phyloP scores from a whole-genome alignment of 176 grass and related monocot genomes.

The Aegilops longissima region DNA sequence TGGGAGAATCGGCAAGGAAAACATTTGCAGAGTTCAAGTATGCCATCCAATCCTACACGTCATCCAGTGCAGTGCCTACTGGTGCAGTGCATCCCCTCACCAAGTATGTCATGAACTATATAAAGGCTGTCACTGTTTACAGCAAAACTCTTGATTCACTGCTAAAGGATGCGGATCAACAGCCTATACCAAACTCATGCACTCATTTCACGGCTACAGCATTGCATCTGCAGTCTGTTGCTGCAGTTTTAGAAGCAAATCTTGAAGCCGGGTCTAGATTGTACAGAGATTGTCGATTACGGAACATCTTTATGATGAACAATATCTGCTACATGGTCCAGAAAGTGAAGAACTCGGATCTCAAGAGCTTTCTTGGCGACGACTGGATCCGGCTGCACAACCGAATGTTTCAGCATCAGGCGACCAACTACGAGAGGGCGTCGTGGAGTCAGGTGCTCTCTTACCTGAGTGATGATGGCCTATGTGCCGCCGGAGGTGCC shows the following conservation, averaged over 20 bases:
- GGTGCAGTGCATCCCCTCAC: slow-evolving; percentile 78
- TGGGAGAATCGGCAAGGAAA: slow-evolving; percentile 60
- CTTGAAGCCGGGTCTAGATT: slow-evolving; percentile 62
- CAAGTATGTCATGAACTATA: slow-evolving; percentile 99
- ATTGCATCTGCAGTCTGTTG: slow-evolving; percentile 49
- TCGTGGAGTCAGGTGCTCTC: slow-evolving; percentile 73
- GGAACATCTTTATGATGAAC: slow-evolving; percentile 91
- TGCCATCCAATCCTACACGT: slow-evolving; percentile 61
- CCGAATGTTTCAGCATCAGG: slow-evolving; percentile 69
- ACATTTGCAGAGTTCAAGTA: slow-evolving; percentile 69
- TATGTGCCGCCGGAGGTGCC: slow-evolving; percentile 33
- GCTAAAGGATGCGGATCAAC: slow-evolving; percentile 50
- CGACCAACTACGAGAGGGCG: slow-evolving; percentile 69
- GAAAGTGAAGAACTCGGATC: slow-evolving; percentile 86
- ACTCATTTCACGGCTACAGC: slow-evolving; percentile 37
- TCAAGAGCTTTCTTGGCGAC: slow-evolving; percentile 80
- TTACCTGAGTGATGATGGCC: slow-evolving; percentile 74
- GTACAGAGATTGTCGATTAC: slow-evolving; percentile 62
- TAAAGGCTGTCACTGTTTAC: slow-evolving; percentile 66
- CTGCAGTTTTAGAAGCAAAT: slow-evolving; percentile 63
- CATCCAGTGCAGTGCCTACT: slow-evolving; percentile 49
- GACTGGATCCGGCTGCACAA: slow-evolving; percentile 87
- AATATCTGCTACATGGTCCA: slow-evolving; percentile 93
- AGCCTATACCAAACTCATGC: slow-evolving; percentile 16
- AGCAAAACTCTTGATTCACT: slow-evolving; percentile 74